Evolutionary conservation across 805 yeast species (phyloP).

Genomic region (Blastobotrys mokoenaii): DNA sequence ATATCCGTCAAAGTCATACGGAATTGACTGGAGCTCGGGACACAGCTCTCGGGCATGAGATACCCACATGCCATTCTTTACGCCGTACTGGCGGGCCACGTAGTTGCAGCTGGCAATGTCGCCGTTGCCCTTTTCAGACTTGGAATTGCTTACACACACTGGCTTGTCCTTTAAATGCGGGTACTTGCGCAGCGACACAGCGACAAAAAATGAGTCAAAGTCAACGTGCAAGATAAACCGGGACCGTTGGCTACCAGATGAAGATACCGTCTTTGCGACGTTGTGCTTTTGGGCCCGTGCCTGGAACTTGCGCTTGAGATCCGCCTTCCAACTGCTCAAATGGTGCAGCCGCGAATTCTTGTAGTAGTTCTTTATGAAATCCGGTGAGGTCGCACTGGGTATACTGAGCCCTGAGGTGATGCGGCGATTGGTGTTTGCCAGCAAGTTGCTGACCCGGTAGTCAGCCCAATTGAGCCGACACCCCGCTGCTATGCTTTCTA

Average conservation of each 20-base stretch:
- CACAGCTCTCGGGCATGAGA: constrained; percentile 55
- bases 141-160: constrained; percentile 47
- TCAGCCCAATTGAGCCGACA: constrained; percentile 60
- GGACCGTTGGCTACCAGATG: constrained; percentile 11
- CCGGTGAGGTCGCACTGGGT: constrained; percentile 35
- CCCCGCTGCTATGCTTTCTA: constrained; percentile 46
- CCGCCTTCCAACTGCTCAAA: constrained; percentile 78
- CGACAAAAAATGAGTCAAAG: constrained; percentile 89
- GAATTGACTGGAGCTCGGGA: constrained; percentile 55
- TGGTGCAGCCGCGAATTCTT: constrained; percentile 81
- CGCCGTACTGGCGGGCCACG: constrained; percentile 70
- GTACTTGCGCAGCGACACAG: constrained; percentile 59
- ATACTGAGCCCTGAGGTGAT: background rate
- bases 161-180: constrained; percentile 52
- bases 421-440: constrained; percentile 4
- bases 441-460: constrained; percentile 39
- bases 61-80: constrained; percentile 88
- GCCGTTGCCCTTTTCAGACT: constrained; percentile 34
- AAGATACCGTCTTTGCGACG: constrained; percentile 7
- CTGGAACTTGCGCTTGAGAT: constrained; percentile 54
- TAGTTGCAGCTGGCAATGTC: constrained; percentile 93
- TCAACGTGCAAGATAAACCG: constrained; percentile 66
- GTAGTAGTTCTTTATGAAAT: constrained; percentile 64
- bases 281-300: constrained; percentile 32
- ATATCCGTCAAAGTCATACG: constrained; percentile 68